A percentile compares a stretch with the other conserved stretches of the same genome.
phyloP scores from a whole-genome alignment of 2,329 filamentous ascomycete species.

The Zasmidium angulare region DNA sequence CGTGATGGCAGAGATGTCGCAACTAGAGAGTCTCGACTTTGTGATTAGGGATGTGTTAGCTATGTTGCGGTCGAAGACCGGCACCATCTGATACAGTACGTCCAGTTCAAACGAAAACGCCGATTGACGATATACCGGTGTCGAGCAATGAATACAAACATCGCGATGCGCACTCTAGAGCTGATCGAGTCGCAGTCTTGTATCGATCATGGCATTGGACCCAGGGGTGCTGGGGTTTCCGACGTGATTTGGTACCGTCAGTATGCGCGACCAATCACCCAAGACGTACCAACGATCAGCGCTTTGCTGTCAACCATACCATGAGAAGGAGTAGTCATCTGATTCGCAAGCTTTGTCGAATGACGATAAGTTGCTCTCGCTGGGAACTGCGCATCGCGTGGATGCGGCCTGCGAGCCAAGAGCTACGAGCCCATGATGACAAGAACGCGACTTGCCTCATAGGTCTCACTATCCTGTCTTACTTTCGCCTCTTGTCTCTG shows the following conservation, averaged over 20 bases:
- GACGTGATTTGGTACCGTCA: not conserved
- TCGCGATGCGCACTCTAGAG: not conserved
- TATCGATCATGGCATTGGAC: not conserved
- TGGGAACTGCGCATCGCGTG: not conserved
- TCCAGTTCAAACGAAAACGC: no score
- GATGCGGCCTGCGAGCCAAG: no score
- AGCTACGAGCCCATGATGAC: no score
- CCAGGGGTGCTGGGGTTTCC: not conserved
- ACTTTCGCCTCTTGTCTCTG: not conserved
- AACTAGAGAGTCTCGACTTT: no score
- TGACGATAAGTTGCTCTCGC: not conserved
- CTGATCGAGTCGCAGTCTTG: not conserved
- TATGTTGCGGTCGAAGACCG: no score
- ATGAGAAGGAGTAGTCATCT: not conserved
- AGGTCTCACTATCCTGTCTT: not conserved
- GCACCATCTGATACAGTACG: no score
- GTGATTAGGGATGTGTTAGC: no score
- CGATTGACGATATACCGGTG: no score
- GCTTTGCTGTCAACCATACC: no score
- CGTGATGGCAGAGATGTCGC: no score
- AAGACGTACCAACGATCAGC: not conserved
- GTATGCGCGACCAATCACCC: not conserved
- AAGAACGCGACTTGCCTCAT: not conserved
- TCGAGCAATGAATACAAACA: no score
- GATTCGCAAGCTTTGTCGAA: not conserved